These are phyloP conservation scores for Geosiphon pyriformis DNA, from an alignment of 192 early-diverging fungal genomes.

Conservation along the genomic window DNA sequence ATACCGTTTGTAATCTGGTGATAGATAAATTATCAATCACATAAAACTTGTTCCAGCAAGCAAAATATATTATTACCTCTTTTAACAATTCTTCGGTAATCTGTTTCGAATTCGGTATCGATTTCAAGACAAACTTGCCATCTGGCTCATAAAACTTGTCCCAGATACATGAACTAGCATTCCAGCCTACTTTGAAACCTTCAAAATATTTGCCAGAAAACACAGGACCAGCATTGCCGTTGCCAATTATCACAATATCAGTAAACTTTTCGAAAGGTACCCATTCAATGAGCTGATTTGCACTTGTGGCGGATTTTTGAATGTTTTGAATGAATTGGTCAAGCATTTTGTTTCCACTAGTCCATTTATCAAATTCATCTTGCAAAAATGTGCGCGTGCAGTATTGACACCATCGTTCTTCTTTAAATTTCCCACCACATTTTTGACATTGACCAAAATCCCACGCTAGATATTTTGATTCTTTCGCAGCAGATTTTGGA, in stretches of 20 bases:
- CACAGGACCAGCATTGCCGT: neutral
- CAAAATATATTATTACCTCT: neutral
- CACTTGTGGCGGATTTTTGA: neutral
- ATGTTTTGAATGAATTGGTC: neutral
- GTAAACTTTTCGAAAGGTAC: slow-evolving; percentile 7
- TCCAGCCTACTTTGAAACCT: neutral
- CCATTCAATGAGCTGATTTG: slow-evolving; percentile 2
- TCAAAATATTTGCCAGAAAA: neutral
- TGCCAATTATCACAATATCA: neutral
- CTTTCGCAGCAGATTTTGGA: neutral
- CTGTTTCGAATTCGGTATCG: neutral
- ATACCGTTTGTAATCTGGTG: neutral
- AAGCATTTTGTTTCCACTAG: neutral
- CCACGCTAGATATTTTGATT: neutral
- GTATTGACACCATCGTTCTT: neutral
- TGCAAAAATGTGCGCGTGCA: neutral
- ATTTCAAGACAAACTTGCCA: neutral
- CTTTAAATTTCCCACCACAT: neutral
- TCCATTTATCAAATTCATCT: neutral
- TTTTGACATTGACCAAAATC: neutral
- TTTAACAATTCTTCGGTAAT: neutral
- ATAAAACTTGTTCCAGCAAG: neutral
- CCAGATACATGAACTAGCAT: neutral
- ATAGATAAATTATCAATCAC: neutral
- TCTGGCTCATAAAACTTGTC: neutral